phyloP scores from a whole-genome alignment of 2,329 filamentous ascomycete genomes.

The Pseudocercospora vitis region DNA sequence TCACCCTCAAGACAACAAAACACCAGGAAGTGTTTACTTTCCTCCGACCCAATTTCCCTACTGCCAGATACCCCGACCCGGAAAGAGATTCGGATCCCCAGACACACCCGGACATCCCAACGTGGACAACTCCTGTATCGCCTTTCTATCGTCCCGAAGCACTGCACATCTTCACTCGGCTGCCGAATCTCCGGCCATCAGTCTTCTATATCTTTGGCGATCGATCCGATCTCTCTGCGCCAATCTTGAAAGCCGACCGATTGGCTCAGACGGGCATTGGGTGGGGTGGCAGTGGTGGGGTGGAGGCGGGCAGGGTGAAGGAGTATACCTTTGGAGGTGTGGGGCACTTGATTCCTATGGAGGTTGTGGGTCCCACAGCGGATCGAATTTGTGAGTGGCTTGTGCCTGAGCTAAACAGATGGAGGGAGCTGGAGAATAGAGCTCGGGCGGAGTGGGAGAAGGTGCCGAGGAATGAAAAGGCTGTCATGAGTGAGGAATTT shows the following conservation, averaged over 20 bases:
- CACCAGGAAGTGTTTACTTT: conserved; percentile 79
- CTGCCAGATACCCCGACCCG: conserved; percentile 27
- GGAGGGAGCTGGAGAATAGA: conserved; percentile 32
- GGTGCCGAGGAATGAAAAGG: conserved; percentile 32
- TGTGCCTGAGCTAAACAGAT: conserved; percentile 37
- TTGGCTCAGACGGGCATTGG: conserved; percentile 64
- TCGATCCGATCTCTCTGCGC: conserved; percentile 53
- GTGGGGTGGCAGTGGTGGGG: conserved; percentile 66
- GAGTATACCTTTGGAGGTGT: conserved; percentile 62
- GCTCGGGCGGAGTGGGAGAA: conserved; percentile 32
- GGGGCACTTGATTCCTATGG: conserved; percentile 84
- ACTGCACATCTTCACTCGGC: conserved; percentile 54
- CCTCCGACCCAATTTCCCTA: conserved; percentile 58
- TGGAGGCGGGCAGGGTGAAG: conserved; percentile 64
- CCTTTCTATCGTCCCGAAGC: conserved; percentile 70
- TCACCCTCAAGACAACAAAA: conserved; percentile 77
- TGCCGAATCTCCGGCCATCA: conserved; percentile 63
- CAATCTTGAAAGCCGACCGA: conserved; percentile 57
- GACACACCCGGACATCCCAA: conserved; percentile 47
- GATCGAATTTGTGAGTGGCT: conserved; percentile 45
- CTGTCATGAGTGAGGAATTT: conserved; percentile 30
- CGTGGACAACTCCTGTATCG: conserved; percentile 28
- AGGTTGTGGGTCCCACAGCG: conserved; percentile 68
- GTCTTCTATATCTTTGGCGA: conserved; percentile 27
- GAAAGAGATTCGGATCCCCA: conserved; percentile 39